These are phyloP conservation scores for Asterochloris erici DNA, from an alignment of 139 green algal species.

Conservation along the genomic window DNA sequence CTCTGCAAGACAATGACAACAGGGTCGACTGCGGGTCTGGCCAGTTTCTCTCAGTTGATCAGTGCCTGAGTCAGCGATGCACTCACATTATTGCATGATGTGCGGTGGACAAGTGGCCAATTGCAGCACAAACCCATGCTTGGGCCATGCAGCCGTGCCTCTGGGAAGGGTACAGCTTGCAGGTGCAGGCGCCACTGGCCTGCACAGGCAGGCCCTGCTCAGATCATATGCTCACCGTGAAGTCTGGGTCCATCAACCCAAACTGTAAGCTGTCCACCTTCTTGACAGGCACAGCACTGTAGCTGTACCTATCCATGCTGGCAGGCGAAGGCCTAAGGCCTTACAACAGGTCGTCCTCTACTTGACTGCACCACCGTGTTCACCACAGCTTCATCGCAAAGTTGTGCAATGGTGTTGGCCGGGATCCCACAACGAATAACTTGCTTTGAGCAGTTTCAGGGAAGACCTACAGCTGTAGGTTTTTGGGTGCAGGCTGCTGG, in stretches of 20 bases:
- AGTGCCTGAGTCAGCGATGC: neutral
- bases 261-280: slow-evolving; percentile 93
- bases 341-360: neutral
- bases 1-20: slow-evolving; percentile 45
- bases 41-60: neutral
- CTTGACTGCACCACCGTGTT: neutral
- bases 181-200: neutral
- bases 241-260: slow-evolving; percentile 91
- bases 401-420: no score
- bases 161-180: neutral
- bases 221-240: slow-evolving; percentile 76
- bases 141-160: no score
- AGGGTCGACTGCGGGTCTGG: neutral
- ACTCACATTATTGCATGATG: neutral
- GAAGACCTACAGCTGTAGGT: no score
- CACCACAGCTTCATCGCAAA: no score
- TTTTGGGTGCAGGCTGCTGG: no score
- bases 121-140: no score
- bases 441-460: no score
- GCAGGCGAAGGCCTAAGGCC: neutral
- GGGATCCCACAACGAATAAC: no score
- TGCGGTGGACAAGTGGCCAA: no score
- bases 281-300: slow-evolving; percentile 45
- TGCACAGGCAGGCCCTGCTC: neutral
- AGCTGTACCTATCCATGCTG: slow-evolving; percentile 19